Evolutionary conservation across 2,329 filamentous ascomycete species (phyloP), one percentile per base, ranked within the genome.

Genomic region (Pezicula radicicola): DNA sequence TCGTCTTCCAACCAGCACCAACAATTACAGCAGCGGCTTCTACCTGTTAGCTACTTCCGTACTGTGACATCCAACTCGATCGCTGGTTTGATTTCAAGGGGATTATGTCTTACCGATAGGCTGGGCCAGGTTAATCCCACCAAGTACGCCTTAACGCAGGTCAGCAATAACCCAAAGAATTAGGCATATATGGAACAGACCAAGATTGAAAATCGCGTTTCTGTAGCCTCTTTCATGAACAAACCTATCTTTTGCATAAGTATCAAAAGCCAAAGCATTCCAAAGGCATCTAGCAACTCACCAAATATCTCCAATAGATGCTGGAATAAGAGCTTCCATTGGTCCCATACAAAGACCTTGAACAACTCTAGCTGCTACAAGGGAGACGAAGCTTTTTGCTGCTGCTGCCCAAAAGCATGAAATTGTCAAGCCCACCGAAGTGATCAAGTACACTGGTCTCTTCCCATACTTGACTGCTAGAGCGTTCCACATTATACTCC

Each of bases 191-290:
- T 10, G 7, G 30, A 33, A 33, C 30, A 33, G 9, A 33, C 30
- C 71, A 1, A 73, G 63, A 50, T 72, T 72, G 55, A 73, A 74
- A 5, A 74, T 64, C 10, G 70, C 68, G 21, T 66, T 70, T 12
- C 69, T 63, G 44, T 66, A 68, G 0, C 72, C 72, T 48, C 72
- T 63, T 53, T 74, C 70, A 56, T 74, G 72, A n/a, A 73, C 69
- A 49, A 71, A 73, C 66, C 53, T 55, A 45, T 16, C 5, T 33
- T 6, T 3, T 21, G 25, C n/a, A 33, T 45, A 12, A 45, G 42
- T 21, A 45, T 7, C 12, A 33, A 28, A 2, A 33, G 16, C 19
- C 4, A 15, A 8, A 16, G 35, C 18, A 47, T 18, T 10, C 15
- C n/a, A 28, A 27, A 48, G 43, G 6, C 4, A 10, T 27, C 10